These are phyloP conservation scores for Entophlyctis helioformis DNA, from an alignment of 192 early-diverging fungal genomes.

Conservation along the genomic window DNA sequence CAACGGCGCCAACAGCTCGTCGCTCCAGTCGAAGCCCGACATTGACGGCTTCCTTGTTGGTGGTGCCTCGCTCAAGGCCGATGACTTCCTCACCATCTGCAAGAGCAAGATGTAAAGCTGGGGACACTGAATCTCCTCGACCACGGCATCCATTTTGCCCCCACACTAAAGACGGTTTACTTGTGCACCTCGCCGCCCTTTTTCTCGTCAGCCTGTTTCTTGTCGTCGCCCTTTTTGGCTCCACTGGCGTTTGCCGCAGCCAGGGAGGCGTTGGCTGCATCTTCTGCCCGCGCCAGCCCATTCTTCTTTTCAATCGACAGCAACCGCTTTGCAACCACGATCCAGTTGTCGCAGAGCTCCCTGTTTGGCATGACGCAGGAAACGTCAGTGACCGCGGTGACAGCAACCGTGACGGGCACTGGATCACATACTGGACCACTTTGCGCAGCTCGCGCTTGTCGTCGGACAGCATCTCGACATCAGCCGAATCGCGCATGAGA, in stretches of 20 bases:
- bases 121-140: too few relatives aligned
- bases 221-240: too few relatives aligned
- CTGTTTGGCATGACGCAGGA: conserved; percentile 5
- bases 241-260: too few relatives aligned
- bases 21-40: conserved; percentile 70
- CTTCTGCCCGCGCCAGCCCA: too few relatives aligned
- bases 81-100: too few relatives aligned
- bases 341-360: conserved; percentile 24
- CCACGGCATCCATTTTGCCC: too few relatives aligned
- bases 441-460: conserved; percentile 30
- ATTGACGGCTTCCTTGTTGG: conserved; percentile 99
- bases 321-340: conserved; percentile 24
- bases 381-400: background rate
- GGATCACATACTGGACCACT: conserved; percentile 21
- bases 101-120: too few relatives aligned
- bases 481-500: conserved; percentile 26
- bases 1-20: conserved; percentile 73
- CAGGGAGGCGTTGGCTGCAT: too few relatives aligned
- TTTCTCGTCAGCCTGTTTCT: too few relatives aligned
- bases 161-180: too few relatives aligned
- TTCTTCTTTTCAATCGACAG: conserved; percentile 20
- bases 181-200: too few relatives aligned
- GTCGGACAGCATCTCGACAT: conserved; percentile 36
- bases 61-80: conserved; percentile 87
- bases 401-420: background rate